Base-by-base conservation (phyloP, 2,329 filamentous ascomycete genomes). In the Zasmidium citrigriseum region DNA sequence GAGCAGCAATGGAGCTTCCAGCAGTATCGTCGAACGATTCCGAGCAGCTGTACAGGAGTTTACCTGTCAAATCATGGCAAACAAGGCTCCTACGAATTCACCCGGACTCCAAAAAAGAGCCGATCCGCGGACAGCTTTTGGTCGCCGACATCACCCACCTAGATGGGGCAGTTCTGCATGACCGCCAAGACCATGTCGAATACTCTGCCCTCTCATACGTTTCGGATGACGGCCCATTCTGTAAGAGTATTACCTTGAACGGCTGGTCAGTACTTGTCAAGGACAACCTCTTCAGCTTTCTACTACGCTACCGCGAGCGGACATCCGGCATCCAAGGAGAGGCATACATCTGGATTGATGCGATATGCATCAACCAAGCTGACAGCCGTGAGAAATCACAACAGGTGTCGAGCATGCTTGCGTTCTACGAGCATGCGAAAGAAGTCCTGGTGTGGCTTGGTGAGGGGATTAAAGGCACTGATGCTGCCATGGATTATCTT, bases 301-400 rank as follows among this genome's bases (percentile, higher is more conserved):
- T 49, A 12, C 4, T 34, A 14, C 27, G 27, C 27, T 14, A 34
- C 27, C 27, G 27, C 7, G 27, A 9, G 20, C 11, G 24, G 18
- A 12, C 24, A 14, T 7, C 9, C 14, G 16, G 12, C 12, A 11
- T 12, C 18, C 46, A 16, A 12, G 9, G 11, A 23, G 9, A n/a
- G 21, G 46, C 22, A 11, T 49, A 34, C 27, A n/a, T 49, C 20
- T 65, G 61, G 59, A 44, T 57, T 22, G 63, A 65, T 52, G 61
- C 61, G 7, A 50, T 64, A 18, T 65, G 63, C 24, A 65, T 65
- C 16, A 55, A 64, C 24, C 63, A 64, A 46, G 27, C 46, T 9
- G 25, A 64, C 29, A 1, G 20, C 16, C 14, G 11, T 14, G 63
- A 65, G 34, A 53, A 55, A 38, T 46, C 46, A 9, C 24, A 38